Percentiles rank a stretch among this genome's conserved stretches.
Conservation (phyloP, 352 stramenopile genomes). For the Pythium pyrilobum region DNA sequence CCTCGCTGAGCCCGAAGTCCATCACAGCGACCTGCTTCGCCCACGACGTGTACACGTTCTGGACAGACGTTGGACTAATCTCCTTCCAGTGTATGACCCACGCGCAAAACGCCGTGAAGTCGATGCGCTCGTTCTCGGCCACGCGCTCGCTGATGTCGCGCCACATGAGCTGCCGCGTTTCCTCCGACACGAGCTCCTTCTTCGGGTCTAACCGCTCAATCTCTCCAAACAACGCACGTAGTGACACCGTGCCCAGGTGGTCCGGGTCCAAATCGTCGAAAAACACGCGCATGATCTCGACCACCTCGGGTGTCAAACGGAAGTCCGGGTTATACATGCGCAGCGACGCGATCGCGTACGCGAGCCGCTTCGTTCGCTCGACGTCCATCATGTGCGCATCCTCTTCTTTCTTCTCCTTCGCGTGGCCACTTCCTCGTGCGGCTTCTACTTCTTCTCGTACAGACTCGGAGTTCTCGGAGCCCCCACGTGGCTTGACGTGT, state of each 20-base stretch:
- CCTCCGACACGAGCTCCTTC: constrained; percentile 34
- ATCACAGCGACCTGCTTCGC: constrained; percentile 57
- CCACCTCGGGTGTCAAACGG: constrained; percentile 67
- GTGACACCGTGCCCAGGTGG: constrained; percentile 39
- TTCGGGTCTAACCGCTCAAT: constrained; percentile 62
- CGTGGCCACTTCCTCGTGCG: neutral
- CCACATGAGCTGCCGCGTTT: constrained; percentile 39
- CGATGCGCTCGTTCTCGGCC: constrained; percentile 30
- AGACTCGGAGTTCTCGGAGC: too few species aligned
- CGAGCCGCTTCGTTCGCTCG: constrained; percentile 26
- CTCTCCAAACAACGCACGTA: constrained; percentile 46
- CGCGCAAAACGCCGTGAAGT: constrained; percentile 67
- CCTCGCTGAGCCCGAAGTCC: constrained; percentile 69
- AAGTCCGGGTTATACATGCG: constrained; percentile 82
- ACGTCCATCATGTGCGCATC: neutral
- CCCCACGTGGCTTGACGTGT: neutral
- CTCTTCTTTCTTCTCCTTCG: neutral
- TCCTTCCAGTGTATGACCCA: constrained; percentile 82
- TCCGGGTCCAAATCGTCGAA: constrained; percentile 66
- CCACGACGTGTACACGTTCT: constrained; percentile 79
- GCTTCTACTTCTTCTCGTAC: neutral
- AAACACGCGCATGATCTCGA: constrained; percentile 77
- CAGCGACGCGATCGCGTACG: constrained; percentile 54
- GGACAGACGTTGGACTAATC: constrained; percentile 50
- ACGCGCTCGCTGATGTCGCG: constrained; percentile 27